Evolutionary conservation across 1,284 basidiomycete genomes (phyloP).

Genomic region (Leccinum subatratum): DNA sequence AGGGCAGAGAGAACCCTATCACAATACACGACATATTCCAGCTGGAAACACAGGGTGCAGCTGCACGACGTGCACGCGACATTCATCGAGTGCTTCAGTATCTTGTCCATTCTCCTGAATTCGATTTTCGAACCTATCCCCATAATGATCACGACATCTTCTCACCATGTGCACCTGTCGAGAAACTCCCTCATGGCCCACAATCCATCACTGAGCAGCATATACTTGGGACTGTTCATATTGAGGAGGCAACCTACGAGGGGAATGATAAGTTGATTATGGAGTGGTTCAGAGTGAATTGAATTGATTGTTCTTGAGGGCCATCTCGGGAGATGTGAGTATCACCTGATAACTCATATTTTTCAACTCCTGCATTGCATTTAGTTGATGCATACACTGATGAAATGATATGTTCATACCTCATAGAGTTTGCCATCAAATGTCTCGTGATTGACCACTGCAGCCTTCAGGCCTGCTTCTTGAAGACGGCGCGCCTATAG

Average conservation of each 20-base stretch:
- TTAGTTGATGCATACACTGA: background rate
- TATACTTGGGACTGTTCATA: background rate
- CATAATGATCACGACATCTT: too few species aligned
- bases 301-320: slow-evolving; percentile 23
- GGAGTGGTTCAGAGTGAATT: slow-evolving; percentile 10
- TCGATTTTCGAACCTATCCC: too few species aligned
- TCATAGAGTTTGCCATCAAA: background rate
- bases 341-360: slow-evolving; percentile 3
- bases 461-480: background rate
- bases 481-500: background rate
- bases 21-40: too few species aligned
- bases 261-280: background rate
- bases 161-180: too few species aligned
- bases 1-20: too few species aligned
- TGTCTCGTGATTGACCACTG: background rate
- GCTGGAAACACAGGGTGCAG: too few species aligned
- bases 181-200: too few species aligned
- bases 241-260: background rate
- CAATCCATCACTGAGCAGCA: too few species aligned
- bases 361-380: background rate
- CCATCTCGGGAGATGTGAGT: background rate
- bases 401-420: background rate
- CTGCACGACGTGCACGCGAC: too few species aligned
- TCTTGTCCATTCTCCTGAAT: too few species aligned
- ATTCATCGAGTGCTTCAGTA: too few species aligned